Evolutionary conservation across 768 basidiomycete species (phyloP).

Genomic region (Guyanaporus albipodus): DNA sequence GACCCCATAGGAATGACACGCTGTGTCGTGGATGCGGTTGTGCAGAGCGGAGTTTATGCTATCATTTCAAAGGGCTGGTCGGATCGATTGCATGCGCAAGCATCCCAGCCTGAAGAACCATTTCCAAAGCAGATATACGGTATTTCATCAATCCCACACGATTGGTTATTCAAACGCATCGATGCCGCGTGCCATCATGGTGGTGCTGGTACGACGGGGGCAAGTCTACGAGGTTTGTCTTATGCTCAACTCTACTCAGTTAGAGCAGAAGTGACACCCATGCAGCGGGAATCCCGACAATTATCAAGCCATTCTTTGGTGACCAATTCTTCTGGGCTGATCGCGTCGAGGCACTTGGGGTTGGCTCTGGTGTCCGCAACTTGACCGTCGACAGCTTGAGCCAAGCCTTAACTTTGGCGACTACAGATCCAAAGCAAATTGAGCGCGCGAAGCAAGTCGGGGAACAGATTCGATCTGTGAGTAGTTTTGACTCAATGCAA

Average conservation of each 20-base stretch:
- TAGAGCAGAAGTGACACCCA: conserved; percentile 2
- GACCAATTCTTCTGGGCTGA: conserved; percentile 99
- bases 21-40: conserved; percentile 84
- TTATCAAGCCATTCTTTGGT: conserved; percentile 97
- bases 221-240: conserved; percentile 78
- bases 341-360: conserved; percentile 92
- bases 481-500: conserved; percentile 11
- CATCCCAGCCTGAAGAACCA: conserved; percentile 61
- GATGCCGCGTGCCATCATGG: conserved; percentile 99
- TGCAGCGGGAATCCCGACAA: conserved; percentile 86
- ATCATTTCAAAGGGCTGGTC: conserved; percentile 99
- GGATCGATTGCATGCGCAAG: conserved; percentile 71
- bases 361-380: conserved; percentile 85
- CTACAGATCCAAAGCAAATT: conserved; percentile 86
- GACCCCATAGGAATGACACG: conserved; percentile 92
- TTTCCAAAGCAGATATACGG: conserved; percentile 78
- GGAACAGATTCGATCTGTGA: conserved; percentile 79
- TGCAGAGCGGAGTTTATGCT: conserved; percentile 82
- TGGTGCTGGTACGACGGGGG: conserved; percentile 94
- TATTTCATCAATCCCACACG: conserved; percentile 85
- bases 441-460: conserved; percentile 80
- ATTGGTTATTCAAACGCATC: conserved; percentile 92
- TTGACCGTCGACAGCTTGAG: conserved; percentile 74
- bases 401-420: conserved; percentile 76
- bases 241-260: neutral